Evolutionary conservation across 1,284 basidiomycete genomes (phyloP).

Genomic region (Trichosporon inkin): DNA sequence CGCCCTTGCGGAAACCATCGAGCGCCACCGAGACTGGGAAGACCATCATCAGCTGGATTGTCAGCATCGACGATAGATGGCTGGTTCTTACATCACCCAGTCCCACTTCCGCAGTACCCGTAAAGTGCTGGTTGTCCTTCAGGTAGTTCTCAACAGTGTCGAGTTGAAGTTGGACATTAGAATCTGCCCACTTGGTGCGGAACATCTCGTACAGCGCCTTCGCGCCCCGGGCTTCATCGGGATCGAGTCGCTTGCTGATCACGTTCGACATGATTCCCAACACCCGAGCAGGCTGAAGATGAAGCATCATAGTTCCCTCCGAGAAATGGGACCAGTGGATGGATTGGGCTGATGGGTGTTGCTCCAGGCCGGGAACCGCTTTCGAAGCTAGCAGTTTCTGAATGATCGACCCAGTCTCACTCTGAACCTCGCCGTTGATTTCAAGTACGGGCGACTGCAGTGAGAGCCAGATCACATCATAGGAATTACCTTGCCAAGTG

Average conservation of each 20-base stretch:
- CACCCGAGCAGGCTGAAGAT: not conserved
- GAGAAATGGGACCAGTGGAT: constrained; percentile 1
- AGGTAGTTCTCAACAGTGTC: not conserved
- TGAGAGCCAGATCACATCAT: not conserved
- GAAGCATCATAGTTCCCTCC: not conserved
- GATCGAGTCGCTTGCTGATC: not conserved
- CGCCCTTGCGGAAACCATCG: not conserved
- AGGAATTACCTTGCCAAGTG: not conserved
- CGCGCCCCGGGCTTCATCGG: not conserved
- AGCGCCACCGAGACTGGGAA: not conserved
- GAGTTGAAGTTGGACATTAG: not conserved
- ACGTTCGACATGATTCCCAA: not conserved
- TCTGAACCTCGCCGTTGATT: not conserved
- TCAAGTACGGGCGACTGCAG: not conserved
- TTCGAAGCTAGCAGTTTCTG: not conserved
- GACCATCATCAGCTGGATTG: not conserved
- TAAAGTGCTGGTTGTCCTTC: not conserved
- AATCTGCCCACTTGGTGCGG: not conserved
- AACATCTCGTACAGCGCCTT: constrained; percentile 1
- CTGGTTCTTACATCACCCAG: not conserved
- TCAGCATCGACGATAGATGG: not conserved
- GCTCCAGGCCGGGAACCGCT: not conserved
- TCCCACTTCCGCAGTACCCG: not conserved
- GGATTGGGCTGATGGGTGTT: not conserved
- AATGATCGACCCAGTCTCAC: not conserved